Evolutionary conservation across 768 basidiomycete genomes (phyloP).

Genomic region (Coprinopsis marcescibilis): DNA sequence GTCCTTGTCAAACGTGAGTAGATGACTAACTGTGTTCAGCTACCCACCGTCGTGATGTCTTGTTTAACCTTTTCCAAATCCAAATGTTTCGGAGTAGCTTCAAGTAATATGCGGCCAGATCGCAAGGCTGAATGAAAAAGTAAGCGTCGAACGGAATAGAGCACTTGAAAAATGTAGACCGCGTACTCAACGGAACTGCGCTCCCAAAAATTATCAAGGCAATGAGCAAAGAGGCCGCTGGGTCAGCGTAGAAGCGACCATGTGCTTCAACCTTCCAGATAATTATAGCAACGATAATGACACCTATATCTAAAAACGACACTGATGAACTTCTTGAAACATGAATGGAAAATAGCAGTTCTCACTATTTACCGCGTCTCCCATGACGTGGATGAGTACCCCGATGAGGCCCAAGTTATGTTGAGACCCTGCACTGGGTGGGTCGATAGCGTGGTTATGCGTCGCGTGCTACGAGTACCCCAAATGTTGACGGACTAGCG

Average conservation of each 20-base stretch:
- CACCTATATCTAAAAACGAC: constrained; percentile 43
- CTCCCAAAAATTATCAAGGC: constrained; percentile 48
- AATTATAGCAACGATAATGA: constrained; percentile 45
- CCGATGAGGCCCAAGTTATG: constrained; percentile 43
- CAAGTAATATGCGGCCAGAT: constrained; percentile 45
- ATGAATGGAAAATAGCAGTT: neutral
- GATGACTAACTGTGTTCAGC: neutral
- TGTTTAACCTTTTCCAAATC: constrained; percentile 44
- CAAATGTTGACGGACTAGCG: no score
- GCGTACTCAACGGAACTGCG: constrained; percentile 46
- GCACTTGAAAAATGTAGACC: neutral
- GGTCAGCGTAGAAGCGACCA: constrained; percentile 48
- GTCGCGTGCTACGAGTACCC: no score
- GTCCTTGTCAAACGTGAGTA: neutral
- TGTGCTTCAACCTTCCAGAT: constrained; percentile 43
- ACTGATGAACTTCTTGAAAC: neutral
- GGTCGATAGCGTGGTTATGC: constrained; percentile 43
- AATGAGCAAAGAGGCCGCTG: constrained; percentile 44
- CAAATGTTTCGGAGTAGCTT: constrained; percentile 45
- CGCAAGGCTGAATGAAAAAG: constrained; percentile 29
- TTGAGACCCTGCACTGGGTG: constrained; percentile 23
- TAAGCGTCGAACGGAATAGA: neutral
- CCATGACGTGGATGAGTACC: constrained; percentile 45
- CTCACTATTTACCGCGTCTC: constrained; percentile 50
- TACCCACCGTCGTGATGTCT: constrained; percentile 39